These are phyloP conservation scores for Aspergillus sp. DNA, from an alignment of 2,329 filamentous ascomycete genomes.

Conservation along the genomic window DNA sequence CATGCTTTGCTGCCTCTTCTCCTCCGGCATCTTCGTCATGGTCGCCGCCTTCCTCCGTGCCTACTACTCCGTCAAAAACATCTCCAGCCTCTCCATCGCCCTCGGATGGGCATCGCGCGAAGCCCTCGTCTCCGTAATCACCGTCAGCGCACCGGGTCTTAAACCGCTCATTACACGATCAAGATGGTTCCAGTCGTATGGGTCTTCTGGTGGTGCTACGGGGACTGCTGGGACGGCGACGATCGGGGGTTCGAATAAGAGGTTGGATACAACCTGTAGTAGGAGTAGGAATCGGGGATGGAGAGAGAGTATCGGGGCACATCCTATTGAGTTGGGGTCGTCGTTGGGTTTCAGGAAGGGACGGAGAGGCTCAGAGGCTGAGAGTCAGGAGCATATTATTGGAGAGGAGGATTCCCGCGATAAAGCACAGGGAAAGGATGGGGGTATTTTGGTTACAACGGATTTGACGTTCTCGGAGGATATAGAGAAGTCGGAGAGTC, in stretches of 20 bases:
- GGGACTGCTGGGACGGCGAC: background rate
- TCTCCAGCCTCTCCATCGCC: conserved; percentile 8
- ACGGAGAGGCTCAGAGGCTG: background rate
- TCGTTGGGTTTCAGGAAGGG: background rate
- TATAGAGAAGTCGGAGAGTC: too few relatives aligned
- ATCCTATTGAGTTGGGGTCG: conserved; percentile 5
- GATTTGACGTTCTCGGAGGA: too few relatives aligned
- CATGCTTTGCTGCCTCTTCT: conserved; percentile 11
- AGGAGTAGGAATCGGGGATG: background rate
- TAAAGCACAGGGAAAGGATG: too few relatives aligned
- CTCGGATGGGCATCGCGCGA: conserved; percentile 15
- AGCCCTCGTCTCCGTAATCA: conserved; percentile 10
- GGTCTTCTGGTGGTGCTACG: background rate
- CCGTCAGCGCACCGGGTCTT: conserved; percentile 12
- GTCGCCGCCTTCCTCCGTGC: conserved; percentile 12
- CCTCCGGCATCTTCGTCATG: conserved; percentile 15
- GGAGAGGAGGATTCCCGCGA: too few relatives aligned
- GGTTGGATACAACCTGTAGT: background rate
- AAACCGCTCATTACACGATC: conserved; percentile 10
- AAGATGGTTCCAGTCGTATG: conserved; percentile 6
- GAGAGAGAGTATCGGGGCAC: background rate
- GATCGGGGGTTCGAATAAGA: conserved; percentile 4
- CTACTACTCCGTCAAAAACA: conserved; percentile 15
- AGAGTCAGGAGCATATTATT: conserved; percentile 11
- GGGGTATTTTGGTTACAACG: too few relatives aligned